Evolutionary conservation across 108 stramenopile species (phyloP).

Genomic region (Schizochytrium sp.): DNA sequence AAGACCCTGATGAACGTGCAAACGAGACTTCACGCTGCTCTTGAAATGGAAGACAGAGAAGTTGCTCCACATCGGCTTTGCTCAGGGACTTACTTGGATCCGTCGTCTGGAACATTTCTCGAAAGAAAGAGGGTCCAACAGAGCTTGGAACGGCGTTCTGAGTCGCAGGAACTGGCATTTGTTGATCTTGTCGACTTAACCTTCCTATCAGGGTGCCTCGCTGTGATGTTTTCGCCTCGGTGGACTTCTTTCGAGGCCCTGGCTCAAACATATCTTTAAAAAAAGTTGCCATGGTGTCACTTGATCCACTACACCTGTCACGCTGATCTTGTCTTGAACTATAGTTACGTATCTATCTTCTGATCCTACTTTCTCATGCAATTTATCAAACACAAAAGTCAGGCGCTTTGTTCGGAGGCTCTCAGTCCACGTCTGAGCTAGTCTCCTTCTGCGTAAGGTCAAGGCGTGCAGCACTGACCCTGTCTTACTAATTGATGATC

Average conservation of each 20-base stretch:
- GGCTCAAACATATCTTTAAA: slow-evolving; percentile 61
- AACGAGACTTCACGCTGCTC: not conserved
- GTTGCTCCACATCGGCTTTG: not conserved
- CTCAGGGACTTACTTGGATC: not conserved
- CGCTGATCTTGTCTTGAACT: too few relatives aligned
- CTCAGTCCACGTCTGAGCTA: too few relatives aligned
- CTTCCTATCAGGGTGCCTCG: not conserved
- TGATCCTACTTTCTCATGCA: too few relatives aligned
- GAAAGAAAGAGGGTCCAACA: slow-evolving; percentile 1
- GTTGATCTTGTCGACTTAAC: not conserved
- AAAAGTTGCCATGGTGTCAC: slow-evolving; percentile 34
- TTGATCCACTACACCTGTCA: too few relatives aligned
- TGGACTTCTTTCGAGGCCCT: not conserved
- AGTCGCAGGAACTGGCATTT: not conserved
- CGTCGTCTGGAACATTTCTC: not conserved
- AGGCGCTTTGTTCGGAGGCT: too few relatives aligned
- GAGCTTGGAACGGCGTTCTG: not conserved
- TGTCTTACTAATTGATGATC: too few relatives aligned
- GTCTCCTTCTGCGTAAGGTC: too few relatives aligned
- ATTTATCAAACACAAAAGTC: too few relatives aligned
- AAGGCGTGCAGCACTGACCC: too few relatives aligned
- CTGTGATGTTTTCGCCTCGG: not conserved
- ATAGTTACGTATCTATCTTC: too few relatives aligned
- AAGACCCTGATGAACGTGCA: not conserved
- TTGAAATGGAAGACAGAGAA: slow-evolving; percentile 2